phyloP scores from a whole-genome alignment of 768 basidiomycete genomes.

The Suillus occidentalis region DNA sequence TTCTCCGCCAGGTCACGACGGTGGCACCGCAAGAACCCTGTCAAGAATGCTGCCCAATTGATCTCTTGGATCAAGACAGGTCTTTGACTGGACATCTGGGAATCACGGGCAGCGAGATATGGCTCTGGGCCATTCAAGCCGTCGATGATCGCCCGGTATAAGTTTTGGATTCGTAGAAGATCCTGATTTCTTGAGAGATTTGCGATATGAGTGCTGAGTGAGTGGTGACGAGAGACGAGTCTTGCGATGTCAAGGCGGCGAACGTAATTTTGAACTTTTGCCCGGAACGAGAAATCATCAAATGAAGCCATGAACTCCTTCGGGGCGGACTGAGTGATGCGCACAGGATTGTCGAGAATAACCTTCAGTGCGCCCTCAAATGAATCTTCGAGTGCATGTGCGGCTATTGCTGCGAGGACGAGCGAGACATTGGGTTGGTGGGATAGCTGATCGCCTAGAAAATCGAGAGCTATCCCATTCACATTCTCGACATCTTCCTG shows the following conservation, averaged over 20 bases:
- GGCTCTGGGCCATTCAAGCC: constrained; percentile 52
- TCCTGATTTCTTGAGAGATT: constrained; percentile 42
- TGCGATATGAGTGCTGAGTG: constrained; percentile 50
- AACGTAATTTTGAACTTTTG: constrained; percentile 46
- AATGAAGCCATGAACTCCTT: constrained; percentile 43
- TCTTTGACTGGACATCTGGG: constrained; percentile 36
- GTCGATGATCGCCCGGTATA: constrained; percentile 52
- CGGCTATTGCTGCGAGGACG: constrained; percentile 56
- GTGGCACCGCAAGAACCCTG: constrained; percentile 58
- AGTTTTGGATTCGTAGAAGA: constrained; percentile 35
- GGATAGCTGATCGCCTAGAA: constrained; percentile 17
- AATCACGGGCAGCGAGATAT: constrained; percentile 50
- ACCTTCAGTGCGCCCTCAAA: constrained; percentile 55
- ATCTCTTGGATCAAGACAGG: constrained; percentile 54
- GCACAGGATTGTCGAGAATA: constrained; percentile 40
- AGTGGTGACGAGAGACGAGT: constrained; percentile 48
- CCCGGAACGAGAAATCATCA: constrained; percentile 33
- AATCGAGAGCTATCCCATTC: constrained; percentile 27
- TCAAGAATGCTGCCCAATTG: constrained; percentile 66
- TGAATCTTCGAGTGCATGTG: constrained; percentile 57
- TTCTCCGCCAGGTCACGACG: constrained; percentile 56
- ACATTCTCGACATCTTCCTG: constrained; percentile 20
- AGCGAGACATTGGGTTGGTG: constrained; percentile 35
- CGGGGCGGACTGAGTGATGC: constrained; percentile 35
- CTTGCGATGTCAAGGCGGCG: constrained; percentile 51